These are phyloP conservation scores for Thozetella sp. DNA, from an alignment of 495 filamentous ascomycete species.

Conservation along the genomic window DNA sequence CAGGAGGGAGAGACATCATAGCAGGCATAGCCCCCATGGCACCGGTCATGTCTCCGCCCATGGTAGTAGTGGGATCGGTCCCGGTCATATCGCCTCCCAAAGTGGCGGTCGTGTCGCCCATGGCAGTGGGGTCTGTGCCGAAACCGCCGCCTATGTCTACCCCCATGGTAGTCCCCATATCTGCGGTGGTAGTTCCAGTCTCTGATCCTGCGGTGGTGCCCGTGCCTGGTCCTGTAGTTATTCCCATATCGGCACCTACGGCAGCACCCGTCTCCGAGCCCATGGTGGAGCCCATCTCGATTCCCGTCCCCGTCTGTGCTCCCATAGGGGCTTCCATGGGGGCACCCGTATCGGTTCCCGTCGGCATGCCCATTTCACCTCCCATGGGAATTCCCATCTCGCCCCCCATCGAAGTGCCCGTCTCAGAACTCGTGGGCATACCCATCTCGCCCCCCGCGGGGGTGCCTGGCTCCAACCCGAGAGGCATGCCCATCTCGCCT, in stretches of 20 bases:
- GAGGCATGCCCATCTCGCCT: neutral
- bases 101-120: neutral
- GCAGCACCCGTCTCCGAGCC: neutral
- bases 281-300: neutral
- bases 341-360: neutral
- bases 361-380: neutral
- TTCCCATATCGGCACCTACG: neutral
- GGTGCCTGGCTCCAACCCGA: neutral
- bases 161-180: neutral
- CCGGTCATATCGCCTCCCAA: neutral
- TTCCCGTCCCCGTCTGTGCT: neutral
- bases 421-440: neutral
- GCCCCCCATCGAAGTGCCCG: neutral
- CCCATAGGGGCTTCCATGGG: no score
- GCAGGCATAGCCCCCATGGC: neutral
- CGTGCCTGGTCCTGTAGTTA: neutral
- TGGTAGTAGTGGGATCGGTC: neutral
- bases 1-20: neutral
- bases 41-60: neutral
- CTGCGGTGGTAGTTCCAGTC: neutral
- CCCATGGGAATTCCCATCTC: neutral
- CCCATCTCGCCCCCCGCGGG: neutral
- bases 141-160: neutral
- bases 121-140: neutral
- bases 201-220: neutral